These are phyloP conservation scores for Pseudotsuga menziesii DNA, from an alignment of 75 land plant species.

Conservation along the genomic window DNA sequence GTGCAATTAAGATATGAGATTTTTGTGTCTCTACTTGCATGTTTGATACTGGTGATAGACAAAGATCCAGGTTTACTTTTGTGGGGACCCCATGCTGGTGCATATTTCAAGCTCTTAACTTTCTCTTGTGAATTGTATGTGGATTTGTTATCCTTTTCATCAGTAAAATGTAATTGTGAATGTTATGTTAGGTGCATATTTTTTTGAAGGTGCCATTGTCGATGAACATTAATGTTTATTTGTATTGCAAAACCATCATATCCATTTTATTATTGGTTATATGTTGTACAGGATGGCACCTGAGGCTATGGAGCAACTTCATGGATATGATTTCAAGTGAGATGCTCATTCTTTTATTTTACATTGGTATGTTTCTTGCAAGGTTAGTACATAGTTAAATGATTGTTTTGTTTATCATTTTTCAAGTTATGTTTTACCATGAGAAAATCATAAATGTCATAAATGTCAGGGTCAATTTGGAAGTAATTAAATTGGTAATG, in stretches of 20 bases:
- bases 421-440: too few relatives aligned
- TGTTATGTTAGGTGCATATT: neutral
- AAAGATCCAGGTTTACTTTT: constrained; percentile 91
- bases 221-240: neutral
- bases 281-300: constrained; percentile 77
- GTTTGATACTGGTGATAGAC: constrained; percentile 97
- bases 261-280: neutral
- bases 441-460: too few relatives aligned
- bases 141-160: too few relatives aligned
- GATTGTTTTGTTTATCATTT: too few relatives aligned
- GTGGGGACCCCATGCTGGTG: constrained; percentile 99
- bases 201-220: neutral
- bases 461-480: too few relatives aligned
- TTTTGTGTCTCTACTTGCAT: constrained; percentile 98
- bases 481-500: too few relatives aligned
- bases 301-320: constrained; percentile 90
- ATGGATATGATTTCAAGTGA: constrained; percentile 93
- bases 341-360: constrained; percentile 12
- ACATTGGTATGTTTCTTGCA: neutral
- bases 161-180: neutral
- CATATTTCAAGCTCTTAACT: neutral
- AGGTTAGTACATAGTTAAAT: too few relatives aligned
- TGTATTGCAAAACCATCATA: neutral
- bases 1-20: constrained; percentile 87
- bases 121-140: neutral